Conservation (phyloP, 805 yeast species). For the Metschnikowia vanudenii region DNA sequence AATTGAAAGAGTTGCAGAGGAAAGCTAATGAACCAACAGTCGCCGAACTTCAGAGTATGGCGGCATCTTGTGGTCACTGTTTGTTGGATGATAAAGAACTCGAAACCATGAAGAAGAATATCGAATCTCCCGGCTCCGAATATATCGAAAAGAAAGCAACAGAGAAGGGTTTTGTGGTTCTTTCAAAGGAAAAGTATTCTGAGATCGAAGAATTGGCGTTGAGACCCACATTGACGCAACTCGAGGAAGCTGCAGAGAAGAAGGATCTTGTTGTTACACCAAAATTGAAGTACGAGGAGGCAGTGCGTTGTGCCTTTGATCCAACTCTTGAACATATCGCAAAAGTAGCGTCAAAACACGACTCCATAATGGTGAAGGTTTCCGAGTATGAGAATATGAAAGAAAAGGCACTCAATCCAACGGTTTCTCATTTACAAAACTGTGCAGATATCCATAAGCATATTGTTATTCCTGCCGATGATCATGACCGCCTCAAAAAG, state of each 20-base stretch:
- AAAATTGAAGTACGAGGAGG: slow-evolving; percentile 7
- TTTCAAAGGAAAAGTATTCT: slow-evolving; percentile 7
- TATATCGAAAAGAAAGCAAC: slow-evolving; percentile 13
- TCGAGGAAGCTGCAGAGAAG: slow-evolving; percentile 14
- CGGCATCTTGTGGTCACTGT: not conserved
- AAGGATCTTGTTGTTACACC: slow-evolving; percentile 11
- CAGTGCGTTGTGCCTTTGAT: slow-evolving; percentile 12
- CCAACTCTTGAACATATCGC: slow-evolving; percentile 15
- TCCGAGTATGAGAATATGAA: slow-evolving; percentile 7
- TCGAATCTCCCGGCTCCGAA: slow-evolving; percentile 1
- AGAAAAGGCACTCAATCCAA: slow-evolving; percentile 13
- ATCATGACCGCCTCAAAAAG: slow-evolving; percentile 2
- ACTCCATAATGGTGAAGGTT: slow-evolving; percentile 6
- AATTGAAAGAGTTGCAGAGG: slow-evolving; percentile 11
- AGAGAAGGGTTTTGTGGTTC: slow-evolving; percentile 2
- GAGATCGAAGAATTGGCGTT: slow-evolving; percentile 9
- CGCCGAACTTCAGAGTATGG: slow-evolving; percentile 3
- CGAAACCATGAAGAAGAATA: slow-evolving; percentile 16
- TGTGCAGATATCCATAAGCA: slow-evolving; percentile 10
- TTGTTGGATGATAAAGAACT: slow-evolving; percentile 7
- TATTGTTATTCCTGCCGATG: slow-evolving; percentile 9
- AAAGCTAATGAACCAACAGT: slow-evolving; percentile 17
- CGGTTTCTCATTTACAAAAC: slow-evolving; percentile 11
- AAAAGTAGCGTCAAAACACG: slow-evolving; percentile 11
- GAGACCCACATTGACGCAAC: slow-evolving; percentile 4